Evolutionary conservation across 352 stramenopile species (phyloP).

Genomic region (Phytophthora syringae): DNA sequence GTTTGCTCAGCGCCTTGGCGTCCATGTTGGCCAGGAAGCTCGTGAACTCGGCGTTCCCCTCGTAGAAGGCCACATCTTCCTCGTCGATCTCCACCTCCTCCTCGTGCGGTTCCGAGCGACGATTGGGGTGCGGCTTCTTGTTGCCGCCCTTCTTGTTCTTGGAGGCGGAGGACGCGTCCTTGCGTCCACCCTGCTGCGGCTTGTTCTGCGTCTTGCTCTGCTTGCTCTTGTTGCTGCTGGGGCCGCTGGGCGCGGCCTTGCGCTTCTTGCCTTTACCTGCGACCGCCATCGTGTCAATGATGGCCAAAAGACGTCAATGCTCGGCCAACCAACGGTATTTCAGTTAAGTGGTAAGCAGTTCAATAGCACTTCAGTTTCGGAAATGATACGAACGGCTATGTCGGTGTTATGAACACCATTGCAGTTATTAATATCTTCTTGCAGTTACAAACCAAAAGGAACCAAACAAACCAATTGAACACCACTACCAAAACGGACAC

Average conservation of each 20-base stretch:
- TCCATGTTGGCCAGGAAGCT: conserved; percentile 87
- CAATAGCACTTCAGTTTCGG: too few relatives aligned
- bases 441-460: conserved; percentile 15
- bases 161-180: neutral
- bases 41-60: conserved; percentile 70
- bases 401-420: too few relatives aligned
- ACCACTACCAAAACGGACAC: conserved; percentile 91
- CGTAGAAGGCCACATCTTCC: conserved; percentile 83
- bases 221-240: conserved; percentile 34
- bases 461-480: conserved; percentile 5
- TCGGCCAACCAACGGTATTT: conserved; percentile 20
- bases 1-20: conserved; percentile 61
- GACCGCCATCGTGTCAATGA: conserved; percentile 27
- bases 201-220: conserved; percentile 44
- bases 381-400: too few relatives aligned
- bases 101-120: conserved; percentile 28
- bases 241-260: conserved; percentile 34
- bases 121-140: conserved; percentile 35
- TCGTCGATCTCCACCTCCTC: conserved; percentile 75
- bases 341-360: too few relatives aligned
- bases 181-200: conserved; percentile 30
- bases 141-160: conserved; percentile 42
- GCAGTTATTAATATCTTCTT: neutral
- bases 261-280: conserved; percentile 50
- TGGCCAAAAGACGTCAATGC: conserved; percentile 12